Percentiles rank a stretch among this genome's conserved stretches.
Conservation (phyloP, 2,329 filamentous ascomycete species). For the Tothia fuscella region DNA sequence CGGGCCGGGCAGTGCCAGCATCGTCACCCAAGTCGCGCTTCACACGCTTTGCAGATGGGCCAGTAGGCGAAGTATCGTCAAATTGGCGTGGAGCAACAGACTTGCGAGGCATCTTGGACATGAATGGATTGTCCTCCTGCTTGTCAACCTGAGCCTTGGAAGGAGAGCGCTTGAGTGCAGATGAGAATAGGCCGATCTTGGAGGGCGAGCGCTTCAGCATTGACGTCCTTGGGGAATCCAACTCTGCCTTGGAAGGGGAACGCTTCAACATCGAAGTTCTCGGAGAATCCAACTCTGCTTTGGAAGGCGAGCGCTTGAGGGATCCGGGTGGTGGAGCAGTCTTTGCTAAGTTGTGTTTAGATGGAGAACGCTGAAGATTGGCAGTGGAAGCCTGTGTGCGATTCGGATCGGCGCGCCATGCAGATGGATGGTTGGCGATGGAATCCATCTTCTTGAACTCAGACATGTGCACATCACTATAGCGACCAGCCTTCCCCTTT, state of each 20-base stretch:
- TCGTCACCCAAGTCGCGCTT: slow-evolving; percentile 59
- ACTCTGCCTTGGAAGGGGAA: slow-evolving; percentile 26
- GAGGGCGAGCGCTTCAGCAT: background rate
- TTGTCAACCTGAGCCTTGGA: slow-evolving; percentile 37
- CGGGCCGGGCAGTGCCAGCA: slow-evolving; percentile 51
- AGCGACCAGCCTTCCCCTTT: slow-evolving; percentile 66
- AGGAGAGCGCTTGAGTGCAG: slow-evolving; percentile 39
- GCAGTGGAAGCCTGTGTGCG: slow-evolving; percentile 34
- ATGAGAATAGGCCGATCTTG: background rate
- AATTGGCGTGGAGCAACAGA: slow-evolving; percentile 15
- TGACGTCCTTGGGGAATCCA: background rate
- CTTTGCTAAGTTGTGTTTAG: slow-evolving; percentile 37
- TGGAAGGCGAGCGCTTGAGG: slow-evolving; percentile 44
- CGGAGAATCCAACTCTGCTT: slow-evolving; percentile 53
- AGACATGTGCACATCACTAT: slow-evolving; percentile 73
- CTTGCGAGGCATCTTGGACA: background rate
- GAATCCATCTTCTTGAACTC: slow-evolving; percentile 98
- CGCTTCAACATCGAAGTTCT: slow-evolving; percentile 30
- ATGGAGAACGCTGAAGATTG: slow-evolving; percentile 22
- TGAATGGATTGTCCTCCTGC: background rate
- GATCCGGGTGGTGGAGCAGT: slow-evolving; percentile 25
- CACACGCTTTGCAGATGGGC: slow-evolving; percentile 42
- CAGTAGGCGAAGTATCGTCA: slow-evolving; percentile 23
- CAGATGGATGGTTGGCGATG: slow-evolving; percentile 74
- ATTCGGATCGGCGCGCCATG: slow-evolving; percentile 51